Base-by-base conservation (phyloP, 2,329 filamentous ascomycete genomes). In the Claviceps arundinis region DNA sequence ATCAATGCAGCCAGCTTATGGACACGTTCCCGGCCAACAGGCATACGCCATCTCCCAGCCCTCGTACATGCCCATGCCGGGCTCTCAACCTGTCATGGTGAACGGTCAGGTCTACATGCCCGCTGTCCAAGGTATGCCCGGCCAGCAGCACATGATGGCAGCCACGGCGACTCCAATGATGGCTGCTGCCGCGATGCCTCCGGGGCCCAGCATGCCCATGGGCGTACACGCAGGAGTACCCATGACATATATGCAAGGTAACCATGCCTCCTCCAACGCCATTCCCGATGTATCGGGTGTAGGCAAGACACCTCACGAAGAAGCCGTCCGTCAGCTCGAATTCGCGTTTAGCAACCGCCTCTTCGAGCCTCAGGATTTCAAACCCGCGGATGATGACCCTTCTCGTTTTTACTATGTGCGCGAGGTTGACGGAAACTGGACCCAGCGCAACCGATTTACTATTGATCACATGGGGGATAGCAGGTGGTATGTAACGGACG, bases 331-430 rank as follows among this genome's bases (percentile, higher is more conserved):
- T 53, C 73, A 76, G 61, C 63, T 71, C 45, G 66, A 75, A 58
- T 71, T 75, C 56, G 73, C 75, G n/a, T 61, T 72, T 54, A 63
- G 68, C 56, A 76, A 75, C 62, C 69, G 70, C 57, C 67, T 76
- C 57, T 72, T 75, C 57, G 73, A 79, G 63, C 73, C 76, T 16
- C 79, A 83, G 69, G 78, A 82, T 58, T 80, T 82, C 62, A 78
- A 81, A 65, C 81, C 81, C 2, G 71, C 73, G 19, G 80, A 83
- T 60, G 74, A 80, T 56, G 75, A 82, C 64, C 74, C 76, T 41
- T 72, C 71, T 45, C 77, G 79, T 56, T 76, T 78, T 68, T 84
- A 83, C 67, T 78, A 74, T 68, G 73, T 76, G 59, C 75, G 78
- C 53, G 79, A 84, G 66, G 65, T 77, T 57, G 78, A 84, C 64